phyloP scores from a whole-genome alignment of 805 yeast genomes.

The Kregervanrija fluxuum region DNA sequence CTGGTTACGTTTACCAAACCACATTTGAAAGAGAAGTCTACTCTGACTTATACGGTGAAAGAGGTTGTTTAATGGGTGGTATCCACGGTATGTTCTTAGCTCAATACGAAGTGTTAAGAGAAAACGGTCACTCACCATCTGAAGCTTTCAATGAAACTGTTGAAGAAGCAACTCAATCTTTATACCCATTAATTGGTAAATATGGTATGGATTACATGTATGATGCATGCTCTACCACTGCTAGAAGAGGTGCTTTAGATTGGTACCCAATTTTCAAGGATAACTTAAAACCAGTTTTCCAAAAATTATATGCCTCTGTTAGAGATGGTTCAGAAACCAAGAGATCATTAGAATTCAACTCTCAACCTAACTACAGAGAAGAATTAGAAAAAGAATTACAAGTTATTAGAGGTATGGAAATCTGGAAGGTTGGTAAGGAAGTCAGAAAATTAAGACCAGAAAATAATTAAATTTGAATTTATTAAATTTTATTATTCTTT shows the following conservation, averaged over 20 bases:
- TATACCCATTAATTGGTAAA: conserved; percentile 97
- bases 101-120: conserved; percentile 99
- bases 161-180: conserved; percentile 99
- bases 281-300: conserved; percentile 97
- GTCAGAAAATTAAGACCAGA: conserved; percentile 99
- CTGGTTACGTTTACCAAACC: conserved; percentile 99
- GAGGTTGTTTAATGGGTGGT: conserved; percentile 99
- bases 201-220: conserved; percentile 99
- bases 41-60: conserved; percentile 99
- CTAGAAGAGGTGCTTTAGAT: conserved; percentile 99
- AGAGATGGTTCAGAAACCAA: conserved; percentile 96
- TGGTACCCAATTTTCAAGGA: conserved; percentile 99
- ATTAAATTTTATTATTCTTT: not conserved
- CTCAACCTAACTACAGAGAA: conserved; percentile 96
- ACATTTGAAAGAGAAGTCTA: conserved; percentile 98
- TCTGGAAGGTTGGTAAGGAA: conserved; percentile 99
- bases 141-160: conserved; percentile 99
- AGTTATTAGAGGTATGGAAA: conserved; percentile 93
- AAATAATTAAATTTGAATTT: conserved; percentile 58
- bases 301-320: conserved; percentile 90
- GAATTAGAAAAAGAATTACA: conserved; percentile 90
- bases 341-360: conserved; percentile 98
- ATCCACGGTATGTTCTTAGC: conserved; percentile 99
- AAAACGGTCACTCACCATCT: conserved; percentile 99
- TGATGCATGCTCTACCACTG: conserved; percentile 99